Evolutionary conservation across 2,329 filamentous ascomycete species (phyloP).

Genomic region (Ilyonectria robusta): DNA sequence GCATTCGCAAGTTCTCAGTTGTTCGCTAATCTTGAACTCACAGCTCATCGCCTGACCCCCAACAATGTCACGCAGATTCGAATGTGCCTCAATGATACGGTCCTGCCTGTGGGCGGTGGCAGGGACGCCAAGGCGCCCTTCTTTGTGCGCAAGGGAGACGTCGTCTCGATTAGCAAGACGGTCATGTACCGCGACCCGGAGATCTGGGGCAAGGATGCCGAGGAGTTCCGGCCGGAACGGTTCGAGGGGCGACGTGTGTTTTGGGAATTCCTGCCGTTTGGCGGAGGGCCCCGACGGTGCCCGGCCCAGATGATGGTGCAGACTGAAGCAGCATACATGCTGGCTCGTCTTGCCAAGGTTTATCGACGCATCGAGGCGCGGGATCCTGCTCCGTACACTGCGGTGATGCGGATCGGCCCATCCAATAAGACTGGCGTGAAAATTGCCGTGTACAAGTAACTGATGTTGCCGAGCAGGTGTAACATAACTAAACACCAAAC

Average conservation of each 20-base stretch:
- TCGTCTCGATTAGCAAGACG: slow-evolving; percentile 59
- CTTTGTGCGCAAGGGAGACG: slow-evolving; percentile 63
- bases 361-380: slow-evolving; percentile 30
- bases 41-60: slow-evolving; percentile 32
- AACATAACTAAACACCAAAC: no score
- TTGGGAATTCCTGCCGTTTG: slow-evolving; percentile 43
- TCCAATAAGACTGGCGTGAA: slow-evolving; percentile 30
- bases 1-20: slow-evolving; percentile 2
- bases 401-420: slow-evolving; percentile 30
- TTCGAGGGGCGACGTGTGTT: slow-evolving; percentile 44
- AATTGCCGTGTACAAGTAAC: slow-evolving; percentile 26
- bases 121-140: slow-evolving; percentile 61
- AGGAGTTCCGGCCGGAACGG: slow-evolving; percentile 58
- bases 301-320: slow-evolving; percentile 41
- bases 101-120: slow-evolving; percentile 66
- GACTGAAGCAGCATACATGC: slow-evolving; percentile 39
- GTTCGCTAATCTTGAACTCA: background rate
- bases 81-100: slow-evolving; percentile 55
- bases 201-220: slow-evolving; percentile 55
- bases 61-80: slow-evolving; percentile 37
- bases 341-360: slow-evolving; percentile 19
- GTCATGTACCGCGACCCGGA: slow-evolving; percentile 55
- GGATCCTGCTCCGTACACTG: slow-evolving; percentile 25
- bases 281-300: slow-evolving; percentile 40
- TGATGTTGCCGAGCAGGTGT: background rate